Evolutionary conservation across 1,284 basidiomycete genomes (phyloP), one percentile per base, ranked within the genome.

Genomic region (Inonotus hispidus): DNA sequence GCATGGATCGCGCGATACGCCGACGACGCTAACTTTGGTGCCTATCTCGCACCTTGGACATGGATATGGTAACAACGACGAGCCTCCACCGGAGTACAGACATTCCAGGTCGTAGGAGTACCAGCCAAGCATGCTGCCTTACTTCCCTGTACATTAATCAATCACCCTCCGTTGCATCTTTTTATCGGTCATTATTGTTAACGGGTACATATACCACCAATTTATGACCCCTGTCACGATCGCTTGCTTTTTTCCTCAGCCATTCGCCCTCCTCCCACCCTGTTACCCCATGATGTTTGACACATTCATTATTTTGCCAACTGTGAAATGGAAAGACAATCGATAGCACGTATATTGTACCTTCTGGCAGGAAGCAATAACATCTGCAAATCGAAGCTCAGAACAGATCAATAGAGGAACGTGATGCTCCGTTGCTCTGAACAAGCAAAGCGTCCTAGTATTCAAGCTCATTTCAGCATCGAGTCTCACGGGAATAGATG

Each of bases 361-460:
- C 8, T 32, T 32, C 32, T 3, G 32, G 8, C 32, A 3, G 32
- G 32, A 32, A 32, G 32, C 32, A 32, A n/a, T 32, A 32, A 32
- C 32, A 32, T 32, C 32, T 4, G 32, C 32, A 32, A 32, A 32
- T 32, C 32, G 4, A 32, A 21, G 23, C 23, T 49, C 49, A 61
- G 37, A 61, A 61, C 2, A 61, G n/a, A 37, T 57, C 37, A 57
- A 75, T 73, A 5, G 74, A 75, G 14, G 68, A 59, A 39, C 72
- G 67, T 2, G 70, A 71, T 5, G 68, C 66, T 1, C 74, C 74
- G 38, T 62, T 65, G 7, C 69, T 64, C n/a, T 67, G 59, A 0
- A 75, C 72, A 4, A 75, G 65, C 38, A 75, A 65, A 45, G 71
- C 71, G 60, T 75, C 73, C 73, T 75, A 58, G 13, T 49, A 38